Evolutionary conservation across 1,284 basidiomycete species (phyloP).

Genomic region (Paramarasmius palmivorus): DNA sequence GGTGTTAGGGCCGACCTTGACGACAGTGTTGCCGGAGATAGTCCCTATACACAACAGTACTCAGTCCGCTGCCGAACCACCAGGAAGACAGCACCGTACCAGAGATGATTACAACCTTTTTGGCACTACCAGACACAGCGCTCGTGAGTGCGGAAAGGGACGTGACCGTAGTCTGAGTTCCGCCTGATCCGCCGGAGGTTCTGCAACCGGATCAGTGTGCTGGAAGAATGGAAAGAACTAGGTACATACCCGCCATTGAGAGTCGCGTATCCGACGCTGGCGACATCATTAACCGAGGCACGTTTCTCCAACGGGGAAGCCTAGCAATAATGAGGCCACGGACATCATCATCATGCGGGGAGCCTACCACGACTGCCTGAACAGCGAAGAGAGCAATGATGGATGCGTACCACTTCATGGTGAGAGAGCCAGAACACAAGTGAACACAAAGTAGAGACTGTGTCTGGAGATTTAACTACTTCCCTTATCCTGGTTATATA

Average conservation of each 20-base stretch:
- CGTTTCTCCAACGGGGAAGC: conserved; percentile 31
- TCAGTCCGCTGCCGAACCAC: not conserved
- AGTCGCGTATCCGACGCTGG: conserved; percentile 43
- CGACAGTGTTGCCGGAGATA: conserved; percentile 41
- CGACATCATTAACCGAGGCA: conserved; percentile 35
- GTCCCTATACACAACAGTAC: conserved; percentile 27
- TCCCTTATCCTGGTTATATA: no score
- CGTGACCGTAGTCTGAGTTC: conserved; percentile 42
- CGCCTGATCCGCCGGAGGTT: conserved; percentile 45
- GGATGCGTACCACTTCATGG: conserved; percentile 28
- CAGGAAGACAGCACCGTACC: conserved; percentile 22
- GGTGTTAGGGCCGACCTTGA: conserved; percentile 45
- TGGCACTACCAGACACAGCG: conserved; percentile 40
- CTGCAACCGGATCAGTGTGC: conserved; percentile 20
- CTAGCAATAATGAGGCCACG: conserved; percentile 17
- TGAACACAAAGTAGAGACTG: not conserved
- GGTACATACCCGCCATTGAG: conserved; percentile 38
- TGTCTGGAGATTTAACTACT: no score
- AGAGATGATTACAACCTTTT: conserved; percentile 47
- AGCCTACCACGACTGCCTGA: conserved; percentile 29
- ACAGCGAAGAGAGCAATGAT: conserved; percentile 29
- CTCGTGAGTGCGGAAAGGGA: conserved; percentile 40
- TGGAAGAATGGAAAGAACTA: not conserved
- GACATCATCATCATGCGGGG: not conserved
- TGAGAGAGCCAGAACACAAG: no score